Conservation (phyloP, 2,329 filamentous ascomycete species). For the Chaetomium globosum region DNA sequence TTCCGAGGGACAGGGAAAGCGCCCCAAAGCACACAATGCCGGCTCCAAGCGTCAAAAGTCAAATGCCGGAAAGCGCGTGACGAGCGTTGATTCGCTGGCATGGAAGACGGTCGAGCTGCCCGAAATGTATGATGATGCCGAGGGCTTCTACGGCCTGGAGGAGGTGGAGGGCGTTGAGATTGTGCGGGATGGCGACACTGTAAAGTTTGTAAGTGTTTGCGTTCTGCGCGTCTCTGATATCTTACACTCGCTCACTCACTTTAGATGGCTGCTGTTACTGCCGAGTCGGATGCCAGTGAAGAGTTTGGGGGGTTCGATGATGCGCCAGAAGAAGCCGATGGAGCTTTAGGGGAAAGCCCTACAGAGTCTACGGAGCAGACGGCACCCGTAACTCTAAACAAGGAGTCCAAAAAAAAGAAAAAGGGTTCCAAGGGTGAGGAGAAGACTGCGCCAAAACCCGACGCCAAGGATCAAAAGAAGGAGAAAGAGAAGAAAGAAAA, state of each 20-base stretch:
- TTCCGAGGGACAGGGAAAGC: slow-evolving; percentile 32
- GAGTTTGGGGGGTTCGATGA: slow-evolving; percentile 44
- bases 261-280: slow-evolving; percentile 39
- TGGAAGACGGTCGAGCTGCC: slow-evolving; percentile 68
- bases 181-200: slow-evolving; percentile 63
- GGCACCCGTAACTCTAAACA: slow-evolving; percentile 28
- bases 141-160: slow-evolving; percentile 89
- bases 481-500: slow-evolving; percentile 35
- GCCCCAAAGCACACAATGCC: slow-evolving; percentile 22
- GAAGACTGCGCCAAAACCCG: slow-evolving; percentile 37
- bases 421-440: slow-evolving; percentile 22
- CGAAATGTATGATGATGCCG: slow-evolving; percentile 82
- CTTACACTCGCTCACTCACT: slow-evolving; percentile 27
- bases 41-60: slow-evolving; percentile 38
- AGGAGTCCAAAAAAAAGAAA: slow-evolving; percentile 37
- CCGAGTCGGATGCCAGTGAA: slow-evolving; percentile 36
- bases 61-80: slow-evolving; percentile 40
- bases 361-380: not conserved
- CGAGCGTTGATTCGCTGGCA: slow-evolving; percentile 53
- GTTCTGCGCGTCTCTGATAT: not conserved
- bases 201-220: slow-evolving; percentile 56
- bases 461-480: slow-evolving; percentile 39
- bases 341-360: slow-evolving; percentile 19
- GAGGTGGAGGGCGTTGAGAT: slow-evolving; percentile 91
- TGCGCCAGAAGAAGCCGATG: slow-evolving; percentile 23